Evolutionary conservation across 164 flowering plant genomes (phyloP), one percentile per base, ranked within the genome.

Genomic region (Tetrastigma voinierianum): DNA sequence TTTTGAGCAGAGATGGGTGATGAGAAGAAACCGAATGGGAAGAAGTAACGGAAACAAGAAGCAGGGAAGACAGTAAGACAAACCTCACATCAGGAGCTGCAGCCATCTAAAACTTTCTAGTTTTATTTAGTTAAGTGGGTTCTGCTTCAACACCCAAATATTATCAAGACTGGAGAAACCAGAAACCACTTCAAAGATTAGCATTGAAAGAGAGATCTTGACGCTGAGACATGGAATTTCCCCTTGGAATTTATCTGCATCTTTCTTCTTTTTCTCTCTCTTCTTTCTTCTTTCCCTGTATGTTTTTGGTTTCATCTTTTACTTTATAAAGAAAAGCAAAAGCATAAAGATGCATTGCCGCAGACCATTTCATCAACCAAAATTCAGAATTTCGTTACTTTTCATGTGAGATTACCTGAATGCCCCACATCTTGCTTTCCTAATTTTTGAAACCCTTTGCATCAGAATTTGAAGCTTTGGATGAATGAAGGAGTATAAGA

Each of bases 241-340:
- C 40, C 40, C 40, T 32, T 7, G 40, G 40, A 32, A 32, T 32
- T 32, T 32, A 32, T 32, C 7, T 4, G 57, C 64, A 43, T 51
- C 49, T 62, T 59, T 64, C 51, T 53, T 68, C 59, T 44, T 45
- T 45, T 66, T 73, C 46, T 47, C 51, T 63, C 19, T 74, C 49
- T 49, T 32, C 46, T 61, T 69, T 52, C 55, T 20, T 11, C 23
- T 51, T 45, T 40, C 46, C 18, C 52, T 68, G 72, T 67, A 61
- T 70, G 67, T 59, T 64, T 64, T 67, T 71, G 73, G 61, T 68
- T 64, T 71, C 73, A 64, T 73, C 75, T 76, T 79, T 73, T 54
- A 65, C 81, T 80, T 82, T 80, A 69, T 59, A 60, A 66, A 73
- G 62, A 73, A 80, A 84, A 80, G 84, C 72, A 77, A 84, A 77